A percentile compares a stretch with the other conserved stretches of the same genome.
Conservation (phyloP, 768 basidiomycete species). For the Lactarius indigo region DNA sequence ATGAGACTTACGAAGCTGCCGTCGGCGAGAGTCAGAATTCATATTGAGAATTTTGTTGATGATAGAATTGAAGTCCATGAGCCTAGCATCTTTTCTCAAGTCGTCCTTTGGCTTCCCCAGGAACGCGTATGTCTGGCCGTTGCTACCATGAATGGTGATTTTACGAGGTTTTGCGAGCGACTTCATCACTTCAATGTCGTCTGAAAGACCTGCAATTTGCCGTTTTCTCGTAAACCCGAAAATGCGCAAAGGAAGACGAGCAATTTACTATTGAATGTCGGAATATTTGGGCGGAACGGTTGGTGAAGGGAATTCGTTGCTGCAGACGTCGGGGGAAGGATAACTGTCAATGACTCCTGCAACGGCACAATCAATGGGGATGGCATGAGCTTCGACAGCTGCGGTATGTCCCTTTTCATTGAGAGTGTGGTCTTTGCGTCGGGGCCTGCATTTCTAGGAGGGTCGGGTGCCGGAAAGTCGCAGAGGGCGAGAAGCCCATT, state of each 20-base stretch:
- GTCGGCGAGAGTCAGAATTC: conserved; percentile 86
- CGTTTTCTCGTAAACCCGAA: neutral
- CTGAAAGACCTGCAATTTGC: conserved; percentile 55
- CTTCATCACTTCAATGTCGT: conserved; percentile 87
- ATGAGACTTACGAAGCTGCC: conserved; percentile 74
- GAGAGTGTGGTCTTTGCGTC: conserved; percentile 39
- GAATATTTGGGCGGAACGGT: conserved; percentile 75
- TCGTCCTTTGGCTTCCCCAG: conserved; percentile 97
- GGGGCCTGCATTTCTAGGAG: conserved; percentile 11
- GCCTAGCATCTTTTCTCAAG: conserved; percentile 89
- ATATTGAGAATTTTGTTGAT: conserved; percentile 95
- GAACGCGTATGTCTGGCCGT: conserved; percentile 86
- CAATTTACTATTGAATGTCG: conserved; percentile 67
- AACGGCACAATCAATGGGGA: conserved; percentile 82
- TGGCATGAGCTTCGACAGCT: conserved; percentile 51
- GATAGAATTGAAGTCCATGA: conserved; percentile 98
- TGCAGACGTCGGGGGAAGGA: conserved; percentile 71
- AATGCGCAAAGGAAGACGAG: neutral
- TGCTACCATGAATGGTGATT: conserved; percentile 75
- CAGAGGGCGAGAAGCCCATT: conserved; percentile 67
- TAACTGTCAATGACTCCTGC: conserved; percentile 88
- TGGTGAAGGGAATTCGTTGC: conserved; percentile 56
- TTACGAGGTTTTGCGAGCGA: conserved; percentile 91
- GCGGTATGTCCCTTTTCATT: conserved; percentile 52
- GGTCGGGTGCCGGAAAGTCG: conserved; percentile 45